Evolutionary conservation across 2,329 filamentous ascomycete genomes (phyloP).

Genomic region (Alternaria arborescens): DNA sequence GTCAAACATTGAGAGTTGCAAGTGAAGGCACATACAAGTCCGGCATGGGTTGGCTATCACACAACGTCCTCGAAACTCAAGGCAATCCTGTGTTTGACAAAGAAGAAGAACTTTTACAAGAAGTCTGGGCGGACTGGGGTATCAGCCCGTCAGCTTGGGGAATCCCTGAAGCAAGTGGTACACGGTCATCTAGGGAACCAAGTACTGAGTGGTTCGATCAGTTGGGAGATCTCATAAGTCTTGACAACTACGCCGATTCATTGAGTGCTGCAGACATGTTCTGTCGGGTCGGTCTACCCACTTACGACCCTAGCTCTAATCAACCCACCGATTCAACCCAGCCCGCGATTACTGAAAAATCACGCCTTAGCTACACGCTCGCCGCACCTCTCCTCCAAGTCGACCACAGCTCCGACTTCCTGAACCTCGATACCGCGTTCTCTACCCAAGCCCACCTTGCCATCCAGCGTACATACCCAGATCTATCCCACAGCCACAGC

Average conservation of each 20-base stretch:
- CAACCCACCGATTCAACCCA: conserved; percentile 69
- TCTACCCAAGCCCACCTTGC: conserved; percentile 40
- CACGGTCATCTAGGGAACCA: neutral
- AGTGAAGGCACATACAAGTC: conserved; percentile 80
- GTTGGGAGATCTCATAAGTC: conserved; percentile 54
- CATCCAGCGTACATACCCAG: conserved; percentile 25
- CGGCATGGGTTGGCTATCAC: conserved; percentile 79
- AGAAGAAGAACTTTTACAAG: conserved; percentile 70
- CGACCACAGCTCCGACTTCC: conserved; percentile 58
- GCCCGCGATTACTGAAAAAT: conserved; percentile 64
- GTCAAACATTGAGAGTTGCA: conserved; percentile 76
- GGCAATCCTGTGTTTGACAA: conserved; percentile 53
- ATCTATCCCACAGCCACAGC: neutral
- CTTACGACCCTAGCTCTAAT: conserved; percentile 40
- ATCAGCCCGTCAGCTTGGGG: conserved; percentile 68
- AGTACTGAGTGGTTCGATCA: neutral
- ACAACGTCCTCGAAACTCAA: conserved; percentile 63
- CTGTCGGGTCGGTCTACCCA: conserved; percentile 60
- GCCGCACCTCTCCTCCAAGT: conserved; percentile 63
- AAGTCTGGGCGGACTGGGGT: conserved; percentile 73
- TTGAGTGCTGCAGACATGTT: conserved; percentile 74
- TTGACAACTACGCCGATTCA: conserved; percentile 64
- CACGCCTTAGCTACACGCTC: conserved; percentile 64
- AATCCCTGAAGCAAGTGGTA: neutral
- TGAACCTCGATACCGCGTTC: conserved; percentile 47